Evolutionary conservation across 2,329 filamentous ascomycete genomes (phyloP), one percentile per base, ranked within the genome.

Genomic region (Zasmidium cellare): DNA sequence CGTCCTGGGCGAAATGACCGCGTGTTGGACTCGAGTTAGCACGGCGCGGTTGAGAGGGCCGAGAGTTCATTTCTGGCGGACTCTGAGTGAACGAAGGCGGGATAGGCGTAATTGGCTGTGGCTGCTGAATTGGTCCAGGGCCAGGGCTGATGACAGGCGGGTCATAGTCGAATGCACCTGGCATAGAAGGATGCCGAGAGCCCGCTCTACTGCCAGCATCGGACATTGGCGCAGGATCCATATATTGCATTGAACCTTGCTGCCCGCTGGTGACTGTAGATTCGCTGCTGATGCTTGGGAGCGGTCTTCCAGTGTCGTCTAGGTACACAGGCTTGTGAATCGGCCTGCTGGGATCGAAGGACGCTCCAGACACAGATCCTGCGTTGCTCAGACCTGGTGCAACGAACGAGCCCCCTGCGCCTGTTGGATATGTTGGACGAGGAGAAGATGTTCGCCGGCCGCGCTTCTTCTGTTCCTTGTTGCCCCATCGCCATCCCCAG

Each of bases 101-200:
- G 2, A 96, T 85, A 0, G 90, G 90, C 2, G 83, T 80, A 58
- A 90, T 83, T 1, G 92, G 92, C 65, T 92, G 88, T 2, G 92
- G 92, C 67, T 96, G 91, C 71, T 94, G 89, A n/a, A 97, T 80
- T 11, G 87, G 86, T 28, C 91, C 82, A 0, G 84, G 80, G 5
- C 78, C 84, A 3, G 87, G 83, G 45, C 84, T 80, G 16, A 72
- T 75, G 20, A 75, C 72, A 2, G 78, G 70, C 7, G 77, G 68
- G 11, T 60, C 55, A n/a, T 67, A 53, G 16, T 69, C 67, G 35
- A 68, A 72, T 24, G 63, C 65, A 12, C 69, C 70, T 9, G 70
- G 67, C 61, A 72, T 68, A 1, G 68, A 65, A n/a, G 61, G 46
- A 41, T 64, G 51, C 12, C 64, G 60, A 16, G 65, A 66, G 50